Conservation (phyloP, 345 rosid genomes). For the Populus alba region DNA sequence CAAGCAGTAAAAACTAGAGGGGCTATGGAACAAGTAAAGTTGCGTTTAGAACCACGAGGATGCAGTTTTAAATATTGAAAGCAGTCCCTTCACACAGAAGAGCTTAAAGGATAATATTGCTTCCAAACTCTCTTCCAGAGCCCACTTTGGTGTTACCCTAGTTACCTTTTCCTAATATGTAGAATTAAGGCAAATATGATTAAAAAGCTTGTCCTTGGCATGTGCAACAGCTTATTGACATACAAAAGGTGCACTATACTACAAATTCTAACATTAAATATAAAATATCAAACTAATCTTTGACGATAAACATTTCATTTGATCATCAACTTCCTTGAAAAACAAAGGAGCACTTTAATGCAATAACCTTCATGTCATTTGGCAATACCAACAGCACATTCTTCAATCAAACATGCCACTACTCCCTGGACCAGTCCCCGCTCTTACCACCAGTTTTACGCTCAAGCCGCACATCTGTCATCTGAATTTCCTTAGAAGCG, state of each 20-base stretch:
- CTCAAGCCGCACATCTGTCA: slow-evolving; percentile 61
- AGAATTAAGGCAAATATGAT: background rate
- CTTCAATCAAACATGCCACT: background rate
- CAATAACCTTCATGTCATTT: background rate
- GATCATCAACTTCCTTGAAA: background rate
- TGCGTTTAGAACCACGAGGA: too few species aligned
- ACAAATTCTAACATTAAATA: background rate
- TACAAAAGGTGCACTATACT: background rate
- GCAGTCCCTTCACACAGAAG: too few species aligned
- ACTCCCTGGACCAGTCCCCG: slow-evolving; percentile 52
- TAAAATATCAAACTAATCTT: background rate
- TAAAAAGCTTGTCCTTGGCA: background rate
- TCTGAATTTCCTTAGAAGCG: slow-evolving; percentile 74
- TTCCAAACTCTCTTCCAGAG: too few species aligned
- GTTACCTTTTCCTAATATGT: too few species aligned
- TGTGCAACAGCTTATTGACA: background rate
- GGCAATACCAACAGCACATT: background rate
- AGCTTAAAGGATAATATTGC: background rate
- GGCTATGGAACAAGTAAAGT: too few species aligned
- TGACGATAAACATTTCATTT: background rate
- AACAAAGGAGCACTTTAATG: background rate
- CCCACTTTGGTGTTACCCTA: too few species aligned
- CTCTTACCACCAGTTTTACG: slow-evolving; percentile 82
- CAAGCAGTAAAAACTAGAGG: too few species aligned
- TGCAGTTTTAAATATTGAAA: too few species aligned